Base-by-base conservation (phyloP, 2,329 filamentous ascomycete genomes). In the Macrophomina tecta region DNA sequence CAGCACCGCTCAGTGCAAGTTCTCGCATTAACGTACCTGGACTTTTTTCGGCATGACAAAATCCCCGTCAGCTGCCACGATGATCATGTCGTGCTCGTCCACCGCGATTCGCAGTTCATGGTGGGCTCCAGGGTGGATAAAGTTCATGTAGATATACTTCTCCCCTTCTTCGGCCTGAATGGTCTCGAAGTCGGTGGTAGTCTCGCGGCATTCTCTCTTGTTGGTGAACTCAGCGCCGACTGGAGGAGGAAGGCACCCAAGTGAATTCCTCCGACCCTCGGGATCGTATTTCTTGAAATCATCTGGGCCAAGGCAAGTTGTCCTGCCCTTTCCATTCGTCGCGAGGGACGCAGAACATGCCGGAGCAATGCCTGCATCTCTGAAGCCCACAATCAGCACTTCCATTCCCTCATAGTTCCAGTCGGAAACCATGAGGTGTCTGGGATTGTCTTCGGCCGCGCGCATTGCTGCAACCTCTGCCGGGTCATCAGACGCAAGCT, bases 311-410 rank as follows among this genome's bases (percentile, higher is more conserved):
- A 53, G 49, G 3, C 49, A 53, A 12, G 28, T 53, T 1, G 49
- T 53, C 16, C 49, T 53, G 3, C 87, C 87, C 69, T 87, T 86
- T 28, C 88, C 88, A 67, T 90, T 90, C 58, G 90, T 80, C 9
- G 90, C 75, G 16, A 90, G 78, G 0, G 86, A 83, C 14, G 49
- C 49, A 8, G 49, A 53, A 12, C 49, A 53, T 3, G 49, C 49
- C 4, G 49, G 49, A 12, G 49, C 49, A 30, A 36, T 36, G 4
- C 49, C 49, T 6, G 49, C 49, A 30, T 53, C 49, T 6, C 49
- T 32, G 28, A 53, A 53, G 28, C 28, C 49, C 12, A 53, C 49
- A 3, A 30, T 53, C 30, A 53, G n/a, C 8, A 53, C 49, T 4
- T 53, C 49, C 49, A 53, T 53, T 3, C 49, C 49, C 14, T 53